Percentiles rank a stretch among this genome's conserved stretches.
Evolutionary conservation across 2,329 filamentous ascomycete genomes (phyloP).

Genomic region (Didymella pinodella): DNA sequence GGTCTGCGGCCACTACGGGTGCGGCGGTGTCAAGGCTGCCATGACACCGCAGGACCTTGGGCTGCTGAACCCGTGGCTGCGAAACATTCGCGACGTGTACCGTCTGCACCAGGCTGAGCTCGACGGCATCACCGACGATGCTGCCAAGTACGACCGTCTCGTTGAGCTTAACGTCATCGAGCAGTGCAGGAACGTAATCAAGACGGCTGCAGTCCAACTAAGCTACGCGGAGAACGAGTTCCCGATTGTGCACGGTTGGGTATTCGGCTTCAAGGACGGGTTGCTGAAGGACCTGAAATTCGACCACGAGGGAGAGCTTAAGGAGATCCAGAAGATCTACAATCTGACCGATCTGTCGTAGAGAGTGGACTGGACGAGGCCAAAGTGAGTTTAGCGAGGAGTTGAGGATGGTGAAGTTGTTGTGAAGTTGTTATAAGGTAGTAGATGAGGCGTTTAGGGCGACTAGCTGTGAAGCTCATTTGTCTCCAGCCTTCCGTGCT

Average conservation of each 20-base stretch:
- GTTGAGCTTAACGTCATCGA: constrained; percentile 52
- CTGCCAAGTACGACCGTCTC: constrained; percentile 43
- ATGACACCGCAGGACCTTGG: constrained; percentile 72
- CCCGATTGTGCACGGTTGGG: constrained; percentile 77
- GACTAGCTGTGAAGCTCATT: background rate
- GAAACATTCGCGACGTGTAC: constrained; percentile 78
- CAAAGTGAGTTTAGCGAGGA: constrained; percentile 13
- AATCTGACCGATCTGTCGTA: constrained; percentile 50
- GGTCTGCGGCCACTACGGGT: constrained; percentile 73
- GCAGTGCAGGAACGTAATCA: constrained; percentile 51
- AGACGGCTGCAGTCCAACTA: constrained; percentile 63
- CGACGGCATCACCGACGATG: constrained; percentile 53
- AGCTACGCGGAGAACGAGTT: constrained; percentile 68
- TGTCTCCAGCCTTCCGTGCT: background rate
- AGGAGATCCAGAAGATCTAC: constrained; percentile 70
- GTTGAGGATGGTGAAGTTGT: constrained; percentile 5
- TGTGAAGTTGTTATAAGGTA: constrained; percentile 12
- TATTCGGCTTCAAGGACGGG: constrained; percentile 74
- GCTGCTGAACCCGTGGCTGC: constrained; percentile 75
- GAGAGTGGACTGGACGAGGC: background rate
- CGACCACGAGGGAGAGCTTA: constrained; percentile 65
- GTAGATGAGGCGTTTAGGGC: constrained; percentile 1
- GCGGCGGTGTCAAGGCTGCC: constrained; percentile 71
- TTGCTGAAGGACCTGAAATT: constrained; percentile 71
- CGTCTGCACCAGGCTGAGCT: constrained; percentile 75